A percentile compares a stretch with the other conserved stretches of the same genome.
Conservation (phyloP, 805 yeast species). For the Jamesozyma hellenica region DNA sequence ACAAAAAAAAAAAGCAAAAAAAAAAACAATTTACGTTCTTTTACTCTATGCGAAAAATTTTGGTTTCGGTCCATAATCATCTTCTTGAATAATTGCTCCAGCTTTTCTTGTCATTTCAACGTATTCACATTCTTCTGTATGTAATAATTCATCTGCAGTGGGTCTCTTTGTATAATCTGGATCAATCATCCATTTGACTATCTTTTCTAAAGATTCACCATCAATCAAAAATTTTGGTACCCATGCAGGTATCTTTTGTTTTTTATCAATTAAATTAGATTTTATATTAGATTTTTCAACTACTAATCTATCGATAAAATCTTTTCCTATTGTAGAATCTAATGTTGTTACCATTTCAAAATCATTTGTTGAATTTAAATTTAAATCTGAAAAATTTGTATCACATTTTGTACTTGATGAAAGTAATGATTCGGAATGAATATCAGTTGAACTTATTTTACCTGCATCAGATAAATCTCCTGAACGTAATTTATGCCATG, state of each 20-base stretch:
- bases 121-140: constrained; percentile 59
- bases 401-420: constrained; percentile 23
- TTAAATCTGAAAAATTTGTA: constrained; percentile 19
- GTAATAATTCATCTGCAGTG: constrained; percentile 62
- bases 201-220: constrained; percentile 60
- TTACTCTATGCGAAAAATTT: no score
- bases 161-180: constrained; percentile 79
- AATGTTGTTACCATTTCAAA: background rate
- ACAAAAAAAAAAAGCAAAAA: no score
- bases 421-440: constrained; percentile 31
- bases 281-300: background rate
- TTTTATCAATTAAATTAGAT: background rate
- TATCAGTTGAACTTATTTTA: constrained; percentile 61
- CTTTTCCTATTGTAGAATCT: background rate
- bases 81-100: constrained; percentile 92
- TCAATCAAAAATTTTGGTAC: constrained; percentile 79
- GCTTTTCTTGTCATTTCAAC: constrained; percentile 77
- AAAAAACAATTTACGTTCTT: no score
- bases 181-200: constrained; percentile 81
- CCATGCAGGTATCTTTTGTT: constrained; percentile 54
- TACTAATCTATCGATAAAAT: background rate
- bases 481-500: constrained; percentile 91
- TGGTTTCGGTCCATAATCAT: constrained; percentile 83
- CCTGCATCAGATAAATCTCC: constrained; percentile 97
- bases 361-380: constrained; percentile 1